phyloP scores from a whole-genome alignment of 495 filamentous ascomycete species.

The Penicillium diatomitis region DNA sequence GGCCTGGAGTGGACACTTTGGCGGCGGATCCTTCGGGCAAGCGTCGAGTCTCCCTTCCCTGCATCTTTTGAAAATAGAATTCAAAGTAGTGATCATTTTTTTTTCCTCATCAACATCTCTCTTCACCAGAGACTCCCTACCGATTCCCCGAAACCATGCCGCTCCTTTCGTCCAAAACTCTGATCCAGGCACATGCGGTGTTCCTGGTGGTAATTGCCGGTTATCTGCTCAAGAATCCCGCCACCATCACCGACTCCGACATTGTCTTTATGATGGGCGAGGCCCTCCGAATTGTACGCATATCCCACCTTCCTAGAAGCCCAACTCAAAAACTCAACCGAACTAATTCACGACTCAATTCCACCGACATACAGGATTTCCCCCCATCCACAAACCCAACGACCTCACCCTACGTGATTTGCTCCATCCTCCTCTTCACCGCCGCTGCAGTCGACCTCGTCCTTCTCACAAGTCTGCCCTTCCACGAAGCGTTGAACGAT shows the following conservation, averaged over 20 bases:
- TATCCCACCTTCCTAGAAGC: not conserved
- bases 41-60: no score
- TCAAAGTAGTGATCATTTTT: no score
- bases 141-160: constrained; percentile 47
- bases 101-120: not conserved
- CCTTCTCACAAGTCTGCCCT: constrained; percentile 47
- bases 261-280: constrained; percentile 78
- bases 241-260: constrained; percentile 63
- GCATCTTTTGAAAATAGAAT: no score
- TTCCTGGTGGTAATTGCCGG: constrained; percentile 74
- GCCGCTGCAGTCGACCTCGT: constrained; percentile 65
- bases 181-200: constrained; percentile 69
- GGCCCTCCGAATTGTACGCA: constrained; percentile 62
- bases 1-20: no score
- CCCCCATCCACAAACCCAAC: constrained; percentile 52
- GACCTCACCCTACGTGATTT: constrained; percentile 57
- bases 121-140: no score
- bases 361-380: constrained; percentile 19
- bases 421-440: constrained; percentile 57
- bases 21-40: no score
- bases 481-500: constrained; percentile 31
- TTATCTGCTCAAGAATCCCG: constrained; percentile 68
- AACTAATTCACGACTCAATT: constrained; percentile 9
- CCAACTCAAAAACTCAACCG: constrained; percentile 9
- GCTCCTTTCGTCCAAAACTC: constrained; percentile 63